Base-by-base conservation (phyloP, 164 flowering plant genomes). In the Saururus chinensis region DNA sequence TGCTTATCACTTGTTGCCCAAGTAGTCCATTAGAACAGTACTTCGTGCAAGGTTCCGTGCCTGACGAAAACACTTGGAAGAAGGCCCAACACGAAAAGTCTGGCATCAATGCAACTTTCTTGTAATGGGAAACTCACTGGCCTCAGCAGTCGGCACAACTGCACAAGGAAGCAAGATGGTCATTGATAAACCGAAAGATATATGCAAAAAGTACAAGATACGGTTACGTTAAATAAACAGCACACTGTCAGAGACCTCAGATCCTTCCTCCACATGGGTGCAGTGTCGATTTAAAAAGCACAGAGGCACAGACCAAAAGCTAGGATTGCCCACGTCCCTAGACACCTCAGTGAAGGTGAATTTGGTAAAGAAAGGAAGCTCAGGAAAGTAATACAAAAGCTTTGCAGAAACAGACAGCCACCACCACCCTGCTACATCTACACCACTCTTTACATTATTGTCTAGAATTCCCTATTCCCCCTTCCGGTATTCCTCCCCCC, bases 261-360 rank as follows among this genome's bases (percentile, higher is more conserved):
- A 58, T 58, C 45, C 60, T 37, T 58, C 45, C 60, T 37, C n/a
- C 35, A 37, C 60, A 40, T 58, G 60, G 21, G 60, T 35, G 17
- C 35, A 58, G 7, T 1, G 35, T 37, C 19, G 42, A 24, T 37
- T 35, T 11, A 53, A 53, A 53, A 19, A 9, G 20, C 6, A 22
- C 22, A 23, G 25, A 53, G 22, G 25, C 56, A 23, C 59, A 45
- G 49, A 45, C 49, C 49, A 60, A 60, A 60, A 20, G 51, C 30
- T 21, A 19, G 42, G 51, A 0, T 21, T 60, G 62, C 62, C 42
- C 62, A 42, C 25, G 7, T 22, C 62, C 51, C 62, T 16, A 42
- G 49, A 40, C 51, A n/a, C 52, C 24, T 37, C 35, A 10, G 13
- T 19, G 51, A 40, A 25, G 42, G n/a, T 1, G 42, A 40, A 60